Percentiles rank a stretch among this genome's conserved stretches.
phyloP scores from a whole-genome alignment of 768 basidiomycete genomes.

The Lactifluus subvellereus region DNA sequence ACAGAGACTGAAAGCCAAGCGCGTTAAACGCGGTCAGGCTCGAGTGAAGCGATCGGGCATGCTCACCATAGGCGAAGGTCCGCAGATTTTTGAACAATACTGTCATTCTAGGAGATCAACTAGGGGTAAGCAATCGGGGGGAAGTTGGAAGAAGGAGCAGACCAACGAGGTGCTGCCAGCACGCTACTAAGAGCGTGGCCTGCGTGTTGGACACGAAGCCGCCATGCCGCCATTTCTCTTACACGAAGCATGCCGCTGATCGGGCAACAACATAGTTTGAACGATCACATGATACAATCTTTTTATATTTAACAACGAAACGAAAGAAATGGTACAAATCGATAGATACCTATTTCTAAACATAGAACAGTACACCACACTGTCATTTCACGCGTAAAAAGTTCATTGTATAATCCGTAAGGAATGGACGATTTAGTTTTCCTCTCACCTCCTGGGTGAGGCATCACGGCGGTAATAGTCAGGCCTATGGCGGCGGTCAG shows the following conservation, averaged over 20 bases:
- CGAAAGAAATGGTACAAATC: background rate
- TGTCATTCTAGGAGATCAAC: conserved; percentile 28
- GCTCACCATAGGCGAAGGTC: conserved; percentile 30
- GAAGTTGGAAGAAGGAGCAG: background rate
- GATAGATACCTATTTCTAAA: conserved; percentile 4
- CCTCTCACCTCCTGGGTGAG: conserved; percentile 30
- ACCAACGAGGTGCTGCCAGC: conserved; percentile 18
- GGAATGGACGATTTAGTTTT: background rate
- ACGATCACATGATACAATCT: conserved; percentile 14
- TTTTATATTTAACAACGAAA: background rate
- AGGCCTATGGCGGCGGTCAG: conserved; percentile 28
- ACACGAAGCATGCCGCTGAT: background rate
- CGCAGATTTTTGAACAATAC: conserved; percentile 34
- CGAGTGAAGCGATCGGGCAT: background rate
- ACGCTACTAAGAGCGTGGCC: conserved; percentile 15
- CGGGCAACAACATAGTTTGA: background rate
- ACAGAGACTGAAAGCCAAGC: conserved; percentile 31
- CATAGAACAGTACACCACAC: conserved; percentile 1
- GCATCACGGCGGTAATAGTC: conserved; percentile 32
- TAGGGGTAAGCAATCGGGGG: background rate
- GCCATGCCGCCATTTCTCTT: background rate
- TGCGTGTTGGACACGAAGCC: conserved; percentile 1
- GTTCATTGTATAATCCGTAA: background rate
- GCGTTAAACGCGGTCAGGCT: background rate
- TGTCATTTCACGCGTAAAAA: conserved; percentile 7